A percentile compares a stretch with the other conserved stretches of the same genome.
These are phyloP conservation scores for Cryptococcus sp. DNA, from an alignment of 1,284 basidiomycete genomes.

Conservation along the genomic window DNA sequence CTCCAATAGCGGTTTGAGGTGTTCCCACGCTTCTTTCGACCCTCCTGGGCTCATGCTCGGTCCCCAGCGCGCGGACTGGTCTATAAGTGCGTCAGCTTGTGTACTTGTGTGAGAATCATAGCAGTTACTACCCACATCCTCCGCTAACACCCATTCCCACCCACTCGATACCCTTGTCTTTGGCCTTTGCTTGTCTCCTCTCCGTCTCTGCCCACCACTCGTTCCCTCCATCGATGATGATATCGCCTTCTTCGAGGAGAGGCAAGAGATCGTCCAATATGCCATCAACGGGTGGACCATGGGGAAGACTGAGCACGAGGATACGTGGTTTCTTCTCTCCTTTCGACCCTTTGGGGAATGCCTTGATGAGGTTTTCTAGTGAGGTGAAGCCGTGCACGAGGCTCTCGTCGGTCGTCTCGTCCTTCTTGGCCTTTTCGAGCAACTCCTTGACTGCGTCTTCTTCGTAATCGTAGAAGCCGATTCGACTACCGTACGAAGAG, in stretches of 20 bases:
- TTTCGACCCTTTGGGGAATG: constrained; percentile 22
- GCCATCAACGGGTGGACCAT: constrained; percentile 41
- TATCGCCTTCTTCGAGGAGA: constrained; percentile 37
- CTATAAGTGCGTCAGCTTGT: constrained; percentile 4
- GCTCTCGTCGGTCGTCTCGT: constrained; percentile 22
- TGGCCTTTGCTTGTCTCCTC: constrained; percentile 27
- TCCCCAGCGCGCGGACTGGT: constrained; percentile 44
- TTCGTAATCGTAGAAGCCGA: constrained; percentile 33
- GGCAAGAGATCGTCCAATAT: constrained; percentile 38
- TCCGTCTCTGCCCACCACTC: constrained; percentile 42
- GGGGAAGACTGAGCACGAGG: constrained; percentile 43
- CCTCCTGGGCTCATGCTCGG: constrained; percentile 45
- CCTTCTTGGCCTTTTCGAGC: constrained; percentile 28
- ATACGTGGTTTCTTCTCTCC: constrained; percentile 31
- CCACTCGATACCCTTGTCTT: constrained; percentile 33
- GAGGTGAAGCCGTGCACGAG: constrained; percentile 33
- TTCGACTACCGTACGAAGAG: constrained; percentile 36
- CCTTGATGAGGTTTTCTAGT: constrained; percentile 24
- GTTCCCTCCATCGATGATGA: constrained; percentile 43
- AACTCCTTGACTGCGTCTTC: constrained; percentile 29
- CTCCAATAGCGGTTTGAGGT: constrained; percentile 35
- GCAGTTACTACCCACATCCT: constrained; percentile 32
- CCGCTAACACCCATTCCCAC: constrained; percentile 46
- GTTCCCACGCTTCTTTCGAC: constrained; percentile 34
- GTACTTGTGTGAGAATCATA: too few relatives aligned